phyloP scores from a whole-genome alignment of 1,139 yeast genomes.

The Kodamaea sp. region DNA sequence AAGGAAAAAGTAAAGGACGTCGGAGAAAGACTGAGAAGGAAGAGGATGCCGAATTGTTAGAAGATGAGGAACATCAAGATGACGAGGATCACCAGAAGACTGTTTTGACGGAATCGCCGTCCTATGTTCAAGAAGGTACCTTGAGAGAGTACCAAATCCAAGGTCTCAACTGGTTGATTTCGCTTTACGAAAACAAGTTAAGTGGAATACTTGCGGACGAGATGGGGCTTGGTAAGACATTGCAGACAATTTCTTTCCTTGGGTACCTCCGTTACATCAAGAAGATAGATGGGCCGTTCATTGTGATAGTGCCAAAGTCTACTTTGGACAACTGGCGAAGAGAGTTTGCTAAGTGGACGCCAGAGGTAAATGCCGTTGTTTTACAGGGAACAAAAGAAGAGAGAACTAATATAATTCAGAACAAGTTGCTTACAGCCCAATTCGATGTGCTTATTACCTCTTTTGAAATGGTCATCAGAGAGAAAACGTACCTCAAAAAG shows the following conservation, averaged over 20 bases:
- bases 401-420: conserved; percentile 61
- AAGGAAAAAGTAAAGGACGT: conserved; percentile 17
- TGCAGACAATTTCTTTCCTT: conserved; percentile 59
- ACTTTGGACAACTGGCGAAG: conserved; percentile 95
- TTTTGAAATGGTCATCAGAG: conserved; percentile 89
- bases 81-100: conserved; percentile 54
- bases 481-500: conserved; percentile 76
- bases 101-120: conserved; percentile 78
- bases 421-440: conserved; percentile 63
- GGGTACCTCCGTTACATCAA: conserved; percentile 82
- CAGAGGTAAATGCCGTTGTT: conserved; percentile 85
- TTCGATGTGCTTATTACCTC: conserved; percentile 91
- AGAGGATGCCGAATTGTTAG: conserved; percentile 85
- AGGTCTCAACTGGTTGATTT: conserved; percentile 50
- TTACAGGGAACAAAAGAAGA: conserved; percentile 86
- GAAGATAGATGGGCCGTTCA: conserved; percentile 84
- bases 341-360: conserved; percentile 93
- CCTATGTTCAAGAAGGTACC: conserved; percentile 60
- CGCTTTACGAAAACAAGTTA: conserved; percentile 44
- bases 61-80: conserved; percentile 63
- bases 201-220: conserved; percentile 52
- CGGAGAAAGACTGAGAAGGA: conserved; percentile 82
- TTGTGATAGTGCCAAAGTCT: conserved; percentile 91
- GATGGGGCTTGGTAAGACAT: conserved; percentile 52
- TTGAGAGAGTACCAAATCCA: conserved; percentile 74